Conservation (phyloP, 176 grass and related monocot species). For the Elymus sibiricus region DNA sequence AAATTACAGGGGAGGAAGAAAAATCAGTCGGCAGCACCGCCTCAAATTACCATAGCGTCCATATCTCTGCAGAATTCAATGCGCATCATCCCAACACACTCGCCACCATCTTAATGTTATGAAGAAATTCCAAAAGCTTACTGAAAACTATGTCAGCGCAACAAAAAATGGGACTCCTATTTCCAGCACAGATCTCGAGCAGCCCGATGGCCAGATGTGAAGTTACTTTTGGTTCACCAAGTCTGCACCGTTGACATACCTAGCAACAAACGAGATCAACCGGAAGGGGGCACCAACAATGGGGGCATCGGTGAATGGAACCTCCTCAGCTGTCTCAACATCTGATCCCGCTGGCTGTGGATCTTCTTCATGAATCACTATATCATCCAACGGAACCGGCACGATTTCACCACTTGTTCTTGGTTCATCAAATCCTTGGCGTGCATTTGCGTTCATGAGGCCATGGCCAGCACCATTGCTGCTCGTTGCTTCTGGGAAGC, state of each 20-base stretch:
- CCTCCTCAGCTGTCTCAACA: slow-evolving; percentile 20
- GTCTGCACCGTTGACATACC: slow-evolving; percentile 84
- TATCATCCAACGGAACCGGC: slow-evolving; percentile 64
- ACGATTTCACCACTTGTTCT: slow-evolving; percentile 55
- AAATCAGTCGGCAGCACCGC: not conserved
- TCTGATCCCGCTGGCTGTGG: not conserved
- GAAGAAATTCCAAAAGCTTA: not conserved
- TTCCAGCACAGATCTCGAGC: slow-evolving; percentile 18
- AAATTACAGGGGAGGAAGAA: slow-evolving; percentile 26
- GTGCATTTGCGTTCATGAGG: slow-evolving; percentile 33
- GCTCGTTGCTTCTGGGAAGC: slow-evolving; percentile 5
- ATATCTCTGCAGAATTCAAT: slow-evolving; percentile 25
- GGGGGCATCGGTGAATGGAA: slow-evolving; percentile 81
- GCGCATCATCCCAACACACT: slow-evolving; percentile 2
- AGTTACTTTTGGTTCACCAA: slow-evolving; percentile 59
- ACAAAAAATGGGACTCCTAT: not conserved
- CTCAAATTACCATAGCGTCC: slow-evolving; percentile 23
- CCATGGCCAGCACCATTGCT: slow-evolving; percentile 2
- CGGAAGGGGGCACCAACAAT: slow-evolving; percentile 86
- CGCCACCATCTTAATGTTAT: slow-evolving; percentile 17
- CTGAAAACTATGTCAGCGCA: slow-evolving; percentile 13
- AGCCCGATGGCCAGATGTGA: not conserved
- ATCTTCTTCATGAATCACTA: slow-evolving; percentile 62
- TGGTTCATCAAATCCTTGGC: slow-evolving; percentile 38
- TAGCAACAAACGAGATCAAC: slow-evolving; percentile 89